Conservation (phyloP, 202 grass and related monocot species). For the Thinopyrum obtusiflorum region DNA sequence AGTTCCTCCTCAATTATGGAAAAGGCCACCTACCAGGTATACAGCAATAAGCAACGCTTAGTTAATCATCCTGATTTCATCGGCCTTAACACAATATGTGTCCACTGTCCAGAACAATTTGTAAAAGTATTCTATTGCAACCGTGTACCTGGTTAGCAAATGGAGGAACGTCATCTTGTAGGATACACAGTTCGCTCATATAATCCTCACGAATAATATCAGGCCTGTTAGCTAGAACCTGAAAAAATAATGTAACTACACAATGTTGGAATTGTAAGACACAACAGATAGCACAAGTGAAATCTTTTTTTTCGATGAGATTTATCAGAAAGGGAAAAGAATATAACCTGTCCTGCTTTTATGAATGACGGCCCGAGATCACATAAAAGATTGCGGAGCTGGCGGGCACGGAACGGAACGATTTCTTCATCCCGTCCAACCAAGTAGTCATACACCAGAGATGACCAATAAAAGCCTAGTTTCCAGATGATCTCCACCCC, state of each 20-base stretch:
- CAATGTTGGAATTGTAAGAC: not conserved
- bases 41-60: not conserved
- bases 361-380: conserved; percentile 94
- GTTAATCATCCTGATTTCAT: conserved; percentile 18
- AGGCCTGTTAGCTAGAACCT: conserved; percentile 97
- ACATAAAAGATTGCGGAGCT: conserved; percentile 92
- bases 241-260: conserved; percentile 14
- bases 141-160: conserved; percentile 79
- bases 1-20: conserved; percentile 94
- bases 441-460: conserved; percentile 79
- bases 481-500: conserved; percentile 94
- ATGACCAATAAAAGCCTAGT: conserved; percentile 89
- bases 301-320: not conserved
- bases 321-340: conserved; percentile 19
- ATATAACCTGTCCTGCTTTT: conserved; percentile 92
- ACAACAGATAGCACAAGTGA: not conserved
- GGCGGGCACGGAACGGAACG: conserved; percentile 84
- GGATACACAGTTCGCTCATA: conserved; percentile 97
- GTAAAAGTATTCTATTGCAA: conserved; percentile 4
- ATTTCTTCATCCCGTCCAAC: conserved; percentile 93
- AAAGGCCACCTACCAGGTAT: conserved; percentile 73
- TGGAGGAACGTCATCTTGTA: conserved; percentile 94
- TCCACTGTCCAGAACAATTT: conserved; percentile 3
- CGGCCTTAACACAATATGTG: not conserved
- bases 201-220: conserved; percentile 99